Conservation (phyloP, 1,139 yeast genomes). For the Scheffersomyces insectosa region DNA sequence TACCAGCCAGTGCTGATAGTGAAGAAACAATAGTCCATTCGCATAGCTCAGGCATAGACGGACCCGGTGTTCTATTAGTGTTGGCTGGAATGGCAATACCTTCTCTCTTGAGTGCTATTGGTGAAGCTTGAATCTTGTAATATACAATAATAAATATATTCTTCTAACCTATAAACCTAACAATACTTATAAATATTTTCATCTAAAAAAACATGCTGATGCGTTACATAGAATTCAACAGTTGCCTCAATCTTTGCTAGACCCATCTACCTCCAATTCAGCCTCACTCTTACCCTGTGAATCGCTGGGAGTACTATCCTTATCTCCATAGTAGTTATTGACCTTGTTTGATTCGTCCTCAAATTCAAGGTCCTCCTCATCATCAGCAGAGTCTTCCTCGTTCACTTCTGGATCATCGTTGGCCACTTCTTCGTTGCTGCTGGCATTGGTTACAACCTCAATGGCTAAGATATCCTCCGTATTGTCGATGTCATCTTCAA, state of each 20-base stretch:
- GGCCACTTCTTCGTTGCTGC: conserved; percentile 14
- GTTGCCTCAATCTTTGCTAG: no score
- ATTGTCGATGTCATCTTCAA: background rate
- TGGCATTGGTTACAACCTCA: background rate
- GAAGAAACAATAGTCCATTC: conserved; percentile 4
- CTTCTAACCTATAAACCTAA: background rate
- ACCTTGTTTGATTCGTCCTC: conserved; percentile 6
- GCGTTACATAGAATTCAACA: no score
- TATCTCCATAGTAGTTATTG: background rate
- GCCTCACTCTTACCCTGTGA: no score
- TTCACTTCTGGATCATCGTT: conserved; percentile 10
- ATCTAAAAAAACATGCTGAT: background rate
- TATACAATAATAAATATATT: no score
- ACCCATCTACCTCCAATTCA: no score
- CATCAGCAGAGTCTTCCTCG: conserved; percentile 10
- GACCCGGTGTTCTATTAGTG: conserved; percentile 14
- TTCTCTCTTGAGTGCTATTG: conserved; percentile 1
- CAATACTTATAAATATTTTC: background rate
- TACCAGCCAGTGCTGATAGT: conserved; percentile 4
- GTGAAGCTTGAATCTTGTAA: background rate
- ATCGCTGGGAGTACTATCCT: background rate
- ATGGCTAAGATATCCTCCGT: background rate
- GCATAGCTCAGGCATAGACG: conserved; percentile 7
- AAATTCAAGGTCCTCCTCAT: conserved; percentile 4
- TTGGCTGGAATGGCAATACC: conserved; percentile 22